Base-by-base conservation (phyloP, 257 asterid species). In the Thymus mandschuricus region DNA sequence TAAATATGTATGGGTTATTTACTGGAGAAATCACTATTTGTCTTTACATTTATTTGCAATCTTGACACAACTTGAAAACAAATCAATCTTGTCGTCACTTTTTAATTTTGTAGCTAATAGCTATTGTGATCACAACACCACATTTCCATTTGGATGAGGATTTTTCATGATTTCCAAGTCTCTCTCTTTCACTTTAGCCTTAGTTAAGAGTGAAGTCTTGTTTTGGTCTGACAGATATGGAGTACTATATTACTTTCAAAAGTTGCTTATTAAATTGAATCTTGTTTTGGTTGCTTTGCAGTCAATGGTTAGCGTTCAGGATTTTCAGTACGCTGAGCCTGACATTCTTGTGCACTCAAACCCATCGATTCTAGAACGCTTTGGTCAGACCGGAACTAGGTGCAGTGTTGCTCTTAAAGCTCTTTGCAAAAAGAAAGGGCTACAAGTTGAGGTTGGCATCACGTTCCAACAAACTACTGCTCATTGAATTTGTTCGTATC, bases 391-490 rank as follows among this genome's bases (percentile, higher is more conserved):
- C 29, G 90, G 84, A 68, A 63, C 76, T 5, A 81, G 74, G 77
- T 81, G 76, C 80, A 82, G 71, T 73, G 79, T 66, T 80, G 95
- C 89, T 2, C 95, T 90, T 70, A 85, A 80, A 85, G 88, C 88
- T 64, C 91, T 90, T 69, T 90, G 95, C 84, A 88, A 80, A 76
- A 88, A 88, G 86, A 90, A 88, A 79, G 96, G 96, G 60, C 79
- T 90, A 55, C 80, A 76, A 70, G 85, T 76, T 78, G 96, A 90
- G 96, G 95, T 87, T 78, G 62, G 41, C 33, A 27, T 33, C 21
- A 48, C 41, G 40, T 73, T 30, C 60, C 52, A 65, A 40, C 43
- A 27, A 7, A n/a, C 60, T 5, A 50, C 55, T 64, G 64, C 69
- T 73, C 57, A 38, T 50, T 30, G 35, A 4, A 35, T 51, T 73